phyloP scores from a whole-genome alignment of 164 flowering plant genomes.

The Vitis riparia region DNA sequence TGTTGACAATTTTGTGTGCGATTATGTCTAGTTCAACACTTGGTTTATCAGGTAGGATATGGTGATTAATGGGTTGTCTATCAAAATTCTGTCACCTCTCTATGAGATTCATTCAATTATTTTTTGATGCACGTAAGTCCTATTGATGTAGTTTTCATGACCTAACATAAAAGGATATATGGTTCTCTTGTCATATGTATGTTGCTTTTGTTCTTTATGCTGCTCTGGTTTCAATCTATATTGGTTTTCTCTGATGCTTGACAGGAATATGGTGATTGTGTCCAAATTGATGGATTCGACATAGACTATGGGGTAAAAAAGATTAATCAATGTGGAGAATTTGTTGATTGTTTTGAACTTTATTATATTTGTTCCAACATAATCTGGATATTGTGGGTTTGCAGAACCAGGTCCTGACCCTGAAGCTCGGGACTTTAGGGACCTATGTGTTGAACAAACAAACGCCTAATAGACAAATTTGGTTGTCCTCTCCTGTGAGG shows the following conservation, averaged over 20 bases:
- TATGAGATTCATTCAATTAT: too few species aligned
- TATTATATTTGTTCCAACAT: conserved; percentile 1
- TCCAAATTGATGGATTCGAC: conserved; percentile 87
- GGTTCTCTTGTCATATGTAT: too few species aligned
- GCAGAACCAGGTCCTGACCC: conserved; percentile 87
- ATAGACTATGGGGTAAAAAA: conserved; percentile 85
- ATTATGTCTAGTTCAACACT: not conserved
- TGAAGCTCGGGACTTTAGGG: conserved; percentile 80
- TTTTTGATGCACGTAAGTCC: too few species aligned
- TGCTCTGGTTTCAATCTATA: not conserved
- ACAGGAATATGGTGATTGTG: conserved; percentile 91
- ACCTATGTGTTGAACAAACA: conserved; percentile 95
- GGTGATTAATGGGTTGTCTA: too few species aligned
- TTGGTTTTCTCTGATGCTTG: not conserved
- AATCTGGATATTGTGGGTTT: conserved; percentile 7
- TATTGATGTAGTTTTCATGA: too few species aligned
- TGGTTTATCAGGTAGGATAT: not conserved
- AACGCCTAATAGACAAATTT: conserved; percentile 91
- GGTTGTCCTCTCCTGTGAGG: conserved; percentile 98
- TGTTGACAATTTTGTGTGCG: not conserved
- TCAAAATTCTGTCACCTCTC: too few species aligned
- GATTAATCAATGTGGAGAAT: not conserved
- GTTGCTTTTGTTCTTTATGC: not conserved
- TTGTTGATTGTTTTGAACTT: not conserved
- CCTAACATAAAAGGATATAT: too few species aligned